phyloP scores from a whole-genome alignment of 495 filamentous ascomycete genomes.

The Xylaria scruposa region DNA sequence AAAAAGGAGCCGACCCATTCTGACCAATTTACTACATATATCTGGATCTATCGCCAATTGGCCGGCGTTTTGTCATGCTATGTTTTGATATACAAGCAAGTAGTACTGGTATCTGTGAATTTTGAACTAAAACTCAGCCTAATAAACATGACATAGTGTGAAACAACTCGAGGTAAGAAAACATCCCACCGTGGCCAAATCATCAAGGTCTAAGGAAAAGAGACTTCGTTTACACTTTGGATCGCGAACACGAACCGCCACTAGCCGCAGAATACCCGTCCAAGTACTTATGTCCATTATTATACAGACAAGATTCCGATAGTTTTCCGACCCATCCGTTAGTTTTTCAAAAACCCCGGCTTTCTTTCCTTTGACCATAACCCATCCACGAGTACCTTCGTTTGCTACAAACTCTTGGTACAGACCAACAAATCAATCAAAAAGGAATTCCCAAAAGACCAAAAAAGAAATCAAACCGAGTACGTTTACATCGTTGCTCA shows the following conservation, averaged over 20 bases:
- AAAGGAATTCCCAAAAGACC: neutral
- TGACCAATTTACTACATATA: no score
- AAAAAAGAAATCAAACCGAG: neutral
- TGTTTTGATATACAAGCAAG: no score
- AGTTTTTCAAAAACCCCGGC: neutral
- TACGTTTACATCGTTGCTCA: neutral
- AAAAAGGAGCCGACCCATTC: no score
- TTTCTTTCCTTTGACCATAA: neutral
- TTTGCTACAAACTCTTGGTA: neutral
- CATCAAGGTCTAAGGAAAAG: neutral
- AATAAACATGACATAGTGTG: neutral
- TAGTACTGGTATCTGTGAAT: no score
- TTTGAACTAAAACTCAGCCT: neutral
- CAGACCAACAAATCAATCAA: neutral
- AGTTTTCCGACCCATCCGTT: neutral
- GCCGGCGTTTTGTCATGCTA: no score
- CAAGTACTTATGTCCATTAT: neutral
- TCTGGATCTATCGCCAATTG: no score
- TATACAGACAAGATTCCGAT: neutral
- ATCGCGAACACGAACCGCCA: neutral
- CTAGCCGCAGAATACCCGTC: neutral
- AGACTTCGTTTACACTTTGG: neutral
- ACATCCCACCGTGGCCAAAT: neutral
- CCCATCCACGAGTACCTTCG: neutral
- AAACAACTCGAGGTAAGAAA: neutral